Conservation (phyloP, 306 rosid species). For the Chamaecrista fasciculata region DNA sequence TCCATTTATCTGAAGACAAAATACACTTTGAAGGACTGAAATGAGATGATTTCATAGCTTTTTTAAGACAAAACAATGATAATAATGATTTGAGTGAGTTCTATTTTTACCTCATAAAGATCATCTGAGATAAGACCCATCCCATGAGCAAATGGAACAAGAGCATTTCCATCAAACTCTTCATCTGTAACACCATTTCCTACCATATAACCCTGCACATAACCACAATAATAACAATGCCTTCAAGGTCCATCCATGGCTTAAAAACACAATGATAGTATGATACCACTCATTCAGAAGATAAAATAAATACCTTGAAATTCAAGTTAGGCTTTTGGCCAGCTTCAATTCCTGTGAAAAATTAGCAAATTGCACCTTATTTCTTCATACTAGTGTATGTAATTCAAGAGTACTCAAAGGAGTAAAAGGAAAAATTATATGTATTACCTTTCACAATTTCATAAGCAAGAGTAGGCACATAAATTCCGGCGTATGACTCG, state of each 20-base stretch:
- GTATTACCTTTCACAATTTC: slow-evolving; percentile 70
- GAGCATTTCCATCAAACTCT: slow-evolving; percentile 80
- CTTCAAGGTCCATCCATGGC: slow-evolving; percentile 1
- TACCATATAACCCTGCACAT: slow-evolving; percentile 76
- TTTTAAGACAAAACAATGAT: no score
- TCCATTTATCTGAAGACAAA: no score
- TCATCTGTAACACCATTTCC: slow-evolving; percentile 95
- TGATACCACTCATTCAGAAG: neutral
- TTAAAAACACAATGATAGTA: slow-evolving; percentile 10
- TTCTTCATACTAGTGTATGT: neutral
- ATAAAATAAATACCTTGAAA: slow-evolving; percentile 51
- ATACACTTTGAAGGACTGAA: no score
- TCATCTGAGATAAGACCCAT: slow-evolving; percentile 93
- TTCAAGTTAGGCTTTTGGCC: slow-evolving; percentile 51
- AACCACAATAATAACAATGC: neutral
- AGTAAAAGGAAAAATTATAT: neutral
- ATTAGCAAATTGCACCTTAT: slow-evolving; percentile 9
- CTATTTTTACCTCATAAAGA: slow-evolving; percentile 61
- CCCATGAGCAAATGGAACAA: slow-evolving; percentile 90
- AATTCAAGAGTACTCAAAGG: neutral
- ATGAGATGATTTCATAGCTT: no score
- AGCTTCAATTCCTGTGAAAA: slow-evolving; percentile 50
- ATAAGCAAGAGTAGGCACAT: slow-evolving; percentile 84
- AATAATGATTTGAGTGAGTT: neutral
- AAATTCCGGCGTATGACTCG: slow-evolving; percentile 93